Percentiles rank a stretch among this genome's conserved stretches.
These are phyloP conservation scores for Xylariaceae sp. DNA, from an alignment of 2,329 filamentous ascomycete species.

Conservation along the genomic window DNA sequence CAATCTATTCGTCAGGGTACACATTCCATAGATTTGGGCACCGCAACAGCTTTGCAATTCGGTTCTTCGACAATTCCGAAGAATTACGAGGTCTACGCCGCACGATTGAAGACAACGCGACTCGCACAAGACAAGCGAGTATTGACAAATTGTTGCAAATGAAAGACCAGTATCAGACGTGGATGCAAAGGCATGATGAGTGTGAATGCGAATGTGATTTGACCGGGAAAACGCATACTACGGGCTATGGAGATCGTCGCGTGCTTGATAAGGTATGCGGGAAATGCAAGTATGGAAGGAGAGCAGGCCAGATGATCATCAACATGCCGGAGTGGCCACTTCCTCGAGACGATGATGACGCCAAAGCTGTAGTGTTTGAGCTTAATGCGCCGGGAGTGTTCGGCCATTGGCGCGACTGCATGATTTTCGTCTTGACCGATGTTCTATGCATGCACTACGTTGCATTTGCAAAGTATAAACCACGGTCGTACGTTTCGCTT, in stretches of 20 bases:
- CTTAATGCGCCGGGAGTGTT: conserved; percentile 42
- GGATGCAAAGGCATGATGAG: too few species aligned
- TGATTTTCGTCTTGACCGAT: conserved; percentile 39
- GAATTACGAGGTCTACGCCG: conserved; percentile 36
- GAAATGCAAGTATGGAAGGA: conserved; percentile 32
- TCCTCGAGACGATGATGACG: conserved; percentile 28
- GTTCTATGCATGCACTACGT: conserved; percentile 33
- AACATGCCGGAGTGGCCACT: conserved; percentile 56
- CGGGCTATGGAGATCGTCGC: background rate
- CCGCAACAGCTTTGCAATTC: conserved; percentile 42
- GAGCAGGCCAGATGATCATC: conserved; percentile 44
- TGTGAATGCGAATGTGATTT: conserved; percentile 7
- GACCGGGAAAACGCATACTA: background rate
- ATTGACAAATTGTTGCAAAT: conserved; percentile 28
- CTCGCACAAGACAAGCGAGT: conserved; percentile 28
- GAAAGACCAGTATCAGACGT: too few species aligned
- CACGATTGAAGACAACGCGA: conserved; percentile 41
- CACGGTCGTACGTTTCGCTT: background rate
- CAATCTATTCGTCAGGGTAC: conserved; percentile 22
- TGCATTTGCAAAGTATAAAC: background rate
- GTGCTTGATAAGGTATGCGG: too few species aligned
- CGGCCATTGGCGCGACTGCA: conserved; percentile 48
- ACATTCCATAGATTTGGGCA: conserved; percentile 39
- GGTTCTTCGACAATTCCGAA: conserved; percentile 45
- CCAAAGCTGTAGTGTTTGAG: conserved; percentile 53